A percentile compares a stretch with the other conserved stretches of the same genome.
Conservation (phyloP, 2,329 filamentous ascomycete species). For the Stemphylium lycopersici region DNA sequence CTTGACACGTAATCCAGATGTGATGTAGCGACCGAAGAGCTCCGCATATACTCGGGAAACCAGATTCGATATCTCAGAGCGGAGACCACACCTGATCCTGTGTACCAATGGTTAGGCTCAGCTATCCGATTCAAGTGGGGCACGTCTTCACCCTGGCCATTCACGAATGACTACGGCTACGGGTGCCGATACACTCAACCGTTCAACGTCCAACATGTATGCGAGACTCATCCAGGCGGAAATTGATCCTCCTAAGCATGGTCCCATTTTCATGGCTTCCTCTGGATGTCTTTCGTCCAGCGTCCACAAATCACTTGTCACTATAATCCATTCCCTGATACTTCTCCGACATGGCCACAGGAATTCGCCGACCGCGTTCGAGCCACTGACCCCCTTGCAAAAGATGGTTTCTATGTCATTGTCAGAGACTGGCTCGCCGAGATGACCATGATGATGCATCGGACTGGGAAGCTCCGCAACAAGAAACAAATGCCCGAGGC, state of each 20-base stretch:
- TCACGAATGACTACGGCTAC: constrained; percentile 1
- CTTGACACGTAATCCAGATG: too few species aligned
- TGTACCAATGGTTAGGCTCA: too few species aligned
- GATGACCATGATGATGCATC: constrained; percentile 40
- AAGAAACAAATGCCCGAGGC: constrained; percentile 50
- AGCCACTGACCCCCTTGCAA: constrained; percentile 51
- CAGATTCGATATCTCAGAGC: neutral
- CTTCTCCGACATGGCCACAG: constrained; percentile 25
- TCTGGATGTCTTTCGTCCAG: too few species aligned
- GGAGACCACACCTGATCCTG: neutral
- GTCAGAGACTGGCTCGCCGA: constrained; percentile 43
- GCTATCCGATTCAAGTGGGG: constrained; percentile 18
- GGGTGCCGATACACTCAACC: constrained; percentile 27
- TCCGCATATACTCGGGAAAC: constrained; percentile 1
- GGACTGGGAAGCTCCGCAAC: constrained; percentile 36
- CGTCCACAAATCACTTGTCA: neutral
- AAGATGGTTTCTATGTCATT: constrained; percentile 44
- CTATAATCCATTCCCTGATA: neutral
- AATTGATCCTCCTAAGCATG: too few species aligned
- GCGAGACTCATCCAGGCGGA: too few species aligned
- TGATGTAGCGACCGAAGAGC: too few species aligned
- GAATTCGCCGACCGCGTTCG: constrained; percentile 46
- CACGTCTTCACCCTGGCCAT: constrained; percentile 12
- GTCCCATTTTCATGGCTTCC: too few species aligned
- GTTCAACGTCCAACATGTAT: neutral